Evolutionary conservation across 768 basidiomycete species (phyloP).

Genomic region (Lentinula sp.): DNA sequence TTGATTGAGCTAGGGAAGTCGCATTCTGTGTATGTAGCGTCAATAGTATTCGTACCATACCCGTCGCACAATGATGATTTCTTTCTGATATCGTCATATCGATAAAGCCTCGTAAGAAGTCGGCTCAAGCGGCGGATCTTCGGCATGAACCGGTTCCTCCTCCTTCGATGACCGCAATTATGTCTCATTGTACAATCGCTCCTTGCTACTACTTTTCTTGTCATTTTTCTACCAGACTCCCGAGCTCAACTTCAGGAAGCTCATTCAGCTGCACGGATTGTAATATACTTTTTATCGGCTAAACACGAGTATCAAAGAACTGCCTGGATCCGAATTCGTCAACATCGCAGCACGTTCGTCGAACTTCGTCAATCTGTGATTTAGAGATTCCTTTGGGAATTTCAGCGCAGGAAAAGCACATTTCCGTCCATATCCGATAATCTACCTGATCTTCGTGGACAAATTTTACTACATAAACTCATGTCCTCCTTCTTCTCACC

Average conservation of each 20-base stretch:
- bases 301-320: neutral
- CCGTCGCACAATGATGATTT: too few relatives aligned
- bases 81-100: neutral
- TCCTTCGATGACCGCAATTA: neutral
- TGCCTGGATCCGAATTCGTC: neutral
- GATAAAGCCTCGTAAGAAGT: neutral
- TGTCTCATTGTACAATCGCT: neutral
- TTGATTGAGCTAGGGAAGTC: slow-evolving; percentile 49
- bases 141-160: neutral
- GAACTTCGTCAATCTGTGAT: neutral
- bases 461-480: slow-evolving; percentile 15
- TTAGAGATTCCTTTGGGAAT: neutral
- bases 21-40: slow-evolving; percentile 12
- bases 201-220: neutral
- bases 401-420: neutral
- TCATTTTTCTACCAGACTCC: neutral
- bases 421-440: slow-evolving; percentile 3
- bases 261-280: neutral
- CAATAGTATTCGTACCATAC: neutral
- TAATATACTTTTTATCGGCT: neutral
- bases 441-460: neutral
- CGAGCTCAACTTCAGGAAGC: neutral
- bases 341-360: slow-evolving; percentile 6
- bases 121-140: neutral
- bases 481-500: slow-evolving; percentile 21